Conservation (phyloP, 108 stramenopile species). For the Conticribra weissflogii region DNA sequence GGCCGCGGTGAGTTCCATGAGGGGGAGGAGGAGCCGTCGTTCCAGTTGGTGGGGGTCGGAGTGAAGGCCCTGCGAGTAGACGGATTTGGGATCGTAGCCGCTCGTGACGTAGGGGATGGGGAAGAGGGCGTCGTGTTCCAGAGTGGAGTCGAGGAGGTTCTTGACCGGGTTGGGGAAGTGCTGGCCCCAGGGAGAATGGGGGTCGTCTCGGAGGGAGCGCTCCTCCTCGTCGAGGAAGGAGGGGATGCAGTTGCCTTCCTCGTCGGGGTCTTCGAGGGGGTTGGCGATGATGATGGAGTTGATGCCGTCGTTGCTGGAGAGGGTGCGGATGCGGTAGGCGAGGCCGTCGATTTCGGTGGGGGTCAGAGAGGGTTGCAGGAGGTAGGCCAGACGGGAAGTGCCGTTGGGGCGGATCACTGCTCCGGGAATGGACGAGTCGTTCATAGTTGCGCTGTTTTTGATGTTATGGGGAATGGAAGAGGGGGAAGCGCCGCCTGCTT, state of each 20-base stretch:
- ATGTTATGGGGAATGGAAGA: too few species aligned
- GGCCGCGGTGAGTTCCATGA: conserved; percentile 63
- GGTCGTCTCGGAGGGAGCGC: neutral
- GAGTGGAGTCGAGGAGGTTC: conserved; percentile 25
- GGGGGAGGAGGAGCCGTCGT: conserved; percentile 41
- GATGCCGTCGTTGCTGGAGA: conserved; percentile 66
- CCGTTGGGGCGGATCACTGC: conserved; percentile 71
- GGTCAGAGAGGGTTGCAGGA: conserved; percentile 64
- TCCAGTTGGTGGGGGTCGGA: conserved; percentile 30
- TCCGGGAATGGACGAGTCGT: conserved; percentile 12
- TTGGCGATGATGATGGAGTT: conserved; percentile 76
- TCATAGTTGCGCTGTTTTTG: too few species aligned
- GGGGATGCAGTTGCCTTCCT: conserved; percentile 31
- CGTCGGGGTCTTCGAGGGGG: conserved; percentile 55
- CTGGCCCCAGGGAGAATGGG: conserved; percentile 8
- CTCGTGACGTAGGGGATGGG: conserved; percentile 66
- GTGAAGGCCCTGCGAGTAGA: conserved; percentile 41
- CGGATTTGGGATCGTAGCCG: conserved; percentile 70
- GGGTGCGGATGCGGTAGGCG: conserved; percentile 64
- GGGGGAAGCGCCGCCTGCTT: too few species aligned
- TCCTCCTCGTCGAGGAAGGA: conserved; percentile 47
- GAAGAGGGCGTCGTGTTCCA: conserved; percentile 21
- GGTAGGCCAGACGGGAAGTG: conserved; percentile 71
- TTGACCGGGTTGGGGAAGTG: conserved; percentile 16
- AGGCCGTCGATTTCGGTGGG: conserved; percentile 74